These are phyloP conservation scores for Cryoendolithus antarcticus DNA, from an alignment of 2,329 filamentous ascomycete genomes.

Conservation along the genomic window DNA sequence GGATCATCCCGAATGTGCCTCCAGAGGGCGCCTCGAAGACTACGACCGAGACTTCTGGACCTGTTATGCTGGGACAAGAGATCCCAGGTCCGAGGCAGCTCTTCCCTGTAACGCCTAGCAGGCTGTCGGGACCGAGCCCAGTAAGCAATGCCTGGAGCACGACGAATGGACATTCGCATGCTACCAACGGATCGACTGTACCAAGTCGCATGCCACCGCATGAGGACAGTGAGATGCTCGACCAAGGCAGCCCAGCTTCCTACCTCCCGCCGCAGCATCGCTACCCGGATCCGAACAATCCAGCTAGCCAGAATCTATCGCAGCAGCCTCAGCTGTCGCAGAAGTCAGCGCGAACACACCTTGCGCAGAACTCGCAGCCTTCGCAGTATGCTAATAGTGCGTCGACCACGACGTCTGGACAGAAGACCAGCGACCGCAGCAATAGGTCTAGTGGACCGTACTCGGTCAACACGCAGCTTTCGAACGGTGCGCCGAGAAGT, in stretches of 20 bases:
- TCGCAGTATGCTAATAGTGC: constrained; percentile 69
- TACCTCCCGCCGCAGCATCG: background rate
- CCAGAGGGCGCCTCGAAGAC: constrained; percentile 28
- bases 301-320: constrained; percentile 15
- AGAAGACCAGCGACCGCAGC: constrained; percentile 56
- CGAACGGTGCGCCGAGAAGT: constrained; percentile 44
- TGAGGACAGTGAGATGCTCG: constrained; percentile 34
- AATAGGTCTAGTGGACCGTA: constrained; percentile 41
- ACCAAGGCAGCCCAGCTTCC: constrained; percentile 24
- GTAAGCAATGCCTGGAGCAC: constrained; percentile 47
- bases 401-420: constrained; percentile 73
- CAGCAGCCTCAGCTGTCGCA: constrained; percentile 53
- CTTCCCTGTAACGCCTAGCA: constrained; percentile 37
- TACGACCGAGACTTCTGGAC: constrained; percentile 32
- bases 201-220: constrained; percentile 20
- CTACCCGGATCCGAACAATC: constrained; percentile 1
- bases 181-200: constrained; percentile 30
- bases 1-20: constrained; percentile 28
- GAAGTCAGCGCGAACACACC: constrained; percentile 47
- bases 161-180: constrained; percentile 23
- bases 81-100: constrained; percentile 40
- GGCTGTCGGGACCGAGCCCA: constrained; percentile 44
- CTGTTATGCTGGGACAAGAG: constrained; percentile 48
- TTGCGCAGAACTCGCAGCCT: constrained; percentile 45
- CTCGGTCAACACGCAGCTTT: constrained; percentile 55